A percentile compares a stretch with the other conserved stretches of the same genome.
These are phyloP conservation scores for Vanrija sp. DNA, from an alignment of 1,284 basidiomycete genomes.

Conservation along the genomic window DNA sequence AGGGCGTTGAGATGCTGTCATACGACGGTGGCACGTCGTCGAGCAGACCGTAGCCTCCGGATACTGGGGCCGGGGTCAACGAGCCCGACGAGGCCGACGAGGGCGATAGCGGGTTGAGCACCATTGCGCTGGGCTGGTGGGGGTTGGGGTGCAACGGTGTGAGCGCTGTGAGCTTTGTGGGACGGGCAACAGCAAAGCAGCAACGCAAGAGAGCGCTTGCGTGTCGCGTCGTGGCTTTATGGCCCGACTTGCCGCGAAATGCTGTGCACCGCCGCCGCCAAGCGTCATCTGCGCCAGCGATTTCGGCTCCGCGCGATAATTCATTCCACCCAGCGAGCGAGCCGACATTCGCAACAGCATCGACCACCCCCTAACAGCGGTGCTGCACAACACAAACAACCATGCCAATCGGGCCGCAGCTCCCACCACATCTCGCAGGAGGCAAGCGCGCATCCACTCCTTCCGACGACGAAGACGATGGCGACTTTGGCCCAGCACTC, in stretches of 20 bases:
- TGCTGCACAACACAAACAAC: background rate
- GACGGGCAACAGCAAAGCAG: no score
- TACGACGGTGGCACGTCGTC: constrained; percentile 36
- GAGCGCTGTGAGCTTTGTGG: no score
- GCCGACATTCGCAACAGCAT: background rate
- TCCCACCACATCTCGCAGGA: constrained; percentile 11
- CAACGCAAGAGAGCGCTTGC: no score
- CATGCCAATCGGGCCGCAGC: constrained; percentile 19
- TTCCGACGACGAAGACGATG: constrained; percentile 57
- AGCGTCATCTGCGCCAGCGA: no score
- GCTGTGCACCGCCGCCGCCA: no score
- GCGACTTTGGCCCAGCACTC: constrained; percentile 66
- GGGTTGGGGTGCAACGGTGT: no score
- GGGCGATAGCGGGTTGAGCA: background rate
- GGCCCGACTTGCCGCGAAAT: no score
- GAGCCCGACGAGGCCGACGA: background rate
- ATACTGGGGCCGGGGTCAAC: background rate
- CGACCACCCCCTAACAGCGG: background rate
- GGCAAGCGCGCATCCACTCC: background rate
- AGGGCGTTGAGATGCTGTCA: constrained; percentile 15
- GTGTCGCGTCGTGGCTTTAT: no score
- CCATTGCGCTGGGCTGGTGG: no score
- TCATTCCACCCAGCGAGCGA: no score
- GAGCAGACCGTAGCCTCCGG: constrained; percentile 3
- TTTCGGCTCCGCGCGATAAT: no score